phyloP scores from a whole-genome alignment of 768 basidiomycete species.

The Suillus weaverae region DNA sequence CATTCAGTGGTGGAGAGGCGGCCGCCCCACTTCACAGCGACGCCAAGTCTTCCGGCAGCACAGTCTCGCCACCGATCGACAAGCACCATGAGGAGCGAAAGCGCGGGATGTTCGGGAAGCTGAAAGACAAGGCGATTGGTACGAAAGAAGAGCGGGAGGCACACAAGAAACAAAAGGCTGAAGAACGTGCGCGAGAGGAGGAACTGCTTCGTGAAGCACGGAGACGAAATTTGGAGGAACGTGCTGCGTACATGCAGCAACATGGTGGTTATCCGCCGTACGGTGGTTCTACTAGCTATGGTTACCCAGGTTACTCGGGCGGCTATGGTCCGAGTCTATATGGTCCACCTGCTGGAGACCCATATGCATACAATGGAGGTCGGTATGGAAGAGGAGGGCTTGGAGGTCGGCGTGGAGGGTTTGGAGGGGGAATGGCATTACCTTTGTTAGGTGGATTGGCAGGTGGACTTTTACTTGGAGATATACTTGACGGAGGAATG shows the following conservation, averaged over 20 bases:
- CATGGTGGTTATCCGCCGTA: constrained; percentile 31
- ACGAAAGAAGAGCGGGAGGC: constrained; percentile 65
- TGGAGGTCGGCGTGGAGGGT: constrained; percentile 15
- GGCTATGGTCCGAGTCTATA: background rate
- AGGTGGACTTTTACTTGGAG: constrained; percentile 52
- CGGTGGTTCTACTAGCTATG: constrained; percentile 14
- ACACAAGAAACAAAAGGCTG: constrained; percentile 31
- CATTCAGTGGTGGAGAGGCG: constrained; percentile 22
- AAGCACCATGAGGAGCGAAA: constrained; percentile 31
- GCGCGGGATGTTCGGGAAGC: constrained; percentile 55
- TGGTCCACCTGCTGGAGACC: constrained; percentile 6
- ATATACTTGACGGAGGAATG: constrained; percentile 42
- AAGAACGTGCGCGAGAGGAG: constrained; percentile 28
- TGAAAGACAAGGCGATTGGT: constrained; percentile 64
- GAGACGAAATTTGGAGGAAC: constrained; percentile 23
- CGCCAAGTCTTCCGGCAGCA: constrained; percentile 2
- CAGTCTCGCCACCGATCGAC: background rate
- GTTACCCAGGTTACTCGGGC: constrained; percentile 4
- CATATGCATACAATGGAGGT: constrained; percentile 11
- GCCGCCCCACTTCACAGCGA: background rate
- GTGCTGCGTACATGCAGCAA: constrained; percentile 37
- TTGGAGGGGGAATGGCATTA: constrained; percentile 37
- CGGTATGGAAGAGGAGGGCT: constrained; percentile 10
- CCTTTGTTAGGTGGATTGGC: constrained; percentile 47
- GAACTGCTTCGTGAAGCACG: constrained; percentile 22